Evolutionary conservation across 2,329 filamentous ascomycete species (phyloP), one percentile per base, ranked within the genome.

Genomic region (Trichoderma gracile): DNA sequence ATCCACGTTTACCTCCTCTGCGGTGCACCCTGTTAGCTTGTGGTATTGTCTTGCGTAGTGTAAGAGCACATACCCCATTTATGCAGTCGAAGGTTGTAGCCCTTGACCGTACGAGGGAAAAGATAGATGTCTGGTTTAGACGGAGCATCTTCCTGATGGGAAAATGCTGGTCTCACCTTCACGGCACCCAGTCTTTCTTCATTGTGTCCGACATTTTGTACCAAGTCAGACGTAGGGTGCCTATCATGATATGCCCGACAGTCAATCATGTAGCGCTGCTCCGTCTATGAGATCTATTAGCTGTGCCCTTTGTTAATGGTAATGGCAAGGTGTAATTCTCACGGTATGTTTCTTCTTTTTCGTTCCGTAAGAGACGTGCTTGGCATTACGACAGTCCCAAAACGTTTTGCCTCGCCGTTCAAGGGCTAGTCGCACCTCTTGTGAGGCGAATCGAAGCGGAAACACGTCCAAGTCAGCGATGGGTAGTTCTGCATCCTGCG

Each of bases 201-300:
- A 33, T 21, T n/a, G n/a, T 3, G n/a, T 2, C 1, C 2, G 2
- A 12, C 2, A 15, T 5, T 10, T 19, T 9, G 12, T 7, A 1
- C 9, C 2, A 5, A 1, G 4, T 1, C 15, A 2, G 10, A 12
- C 5, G 17, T 0, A 21, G 9, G 54, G 15, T 30, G 17, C 8
- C 15, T 9, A 9, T 10, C n/a, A 7, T 5, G 1, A n/a, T 46
- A 46, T n/a, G 8, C 33, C 9, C 40, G 40, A 15, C 27, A 46
- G 25, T 57, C 54, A 10, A 57, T n/a, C 54, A 57, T 57, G 19
- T 57, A 57, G 27, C n/a, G 43, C n/a, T 57, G 17, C 17, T 27
- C 25, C 5, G n/a, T 5, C 54, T 46, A 21, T 21, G 12, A 17
- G 3, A 12, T 15, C 5, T 3, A 6, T 33, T 33, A 57, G 25